phyloP scores from a whole-genome alignment of 2,329 filamentous ascomycete species.

The Trichophyton equinum region DNA sequence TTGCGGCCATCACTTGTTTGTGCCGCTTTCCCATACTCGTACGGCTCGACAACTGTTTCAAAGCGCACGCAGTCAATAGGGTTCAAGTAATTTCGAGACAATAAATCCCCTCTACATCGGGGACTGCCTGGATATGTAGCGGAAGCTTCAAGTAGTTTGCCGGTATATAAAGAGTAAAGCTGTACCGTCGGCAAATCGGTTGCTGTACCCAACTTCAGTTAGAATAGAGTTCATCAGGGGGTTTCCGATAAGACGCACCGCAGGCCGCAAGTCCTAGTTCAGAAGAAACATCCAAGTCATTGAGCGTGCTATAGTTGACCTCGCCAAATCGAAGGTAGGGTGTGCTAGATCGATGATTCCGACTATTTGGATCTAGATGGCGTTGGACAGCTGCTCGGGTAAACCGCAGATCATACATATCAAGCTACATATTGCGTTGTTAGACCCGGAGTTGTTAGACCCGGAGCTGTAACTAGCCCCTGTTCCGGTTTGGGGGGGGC shows the following conservation, averaged over 20 bases:
- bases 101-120: not conserved
- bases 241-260: constrained; percentile 17
- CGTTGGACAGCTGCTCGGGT: constrained; percentile 19
- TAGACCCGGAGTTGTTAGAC: not conserved
- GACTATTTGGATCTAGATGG: constrained; percentile 20
- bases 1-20: constrained; percentile 13
- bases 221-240: not conserved
- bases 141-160: constrained; percentile 18
- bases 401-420: constrained; percentile 33
- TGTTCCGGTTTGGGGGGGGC: too few species aligned
- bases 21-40: constrained; percentile 1
- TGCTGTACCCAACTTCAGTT: constrained; percentile 15
- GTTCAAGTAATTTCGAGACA: constrained; percentile 14
- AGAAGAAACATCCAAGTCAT: constrained; percentile 26
- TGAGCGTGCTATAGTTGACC: constrained; percentile 19
- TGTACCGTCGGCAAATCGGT: constrained; percentile 25
- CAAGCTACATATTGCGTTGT: constrained; percentile 19
- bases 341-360: constrained; percentile 20
- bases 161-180: constrained; percentile 28
- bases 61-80: constrained; percentile 24
- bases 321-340: constrained; percentile 28
- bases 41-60: constrained; percentile 14
- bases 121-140: not conserved
- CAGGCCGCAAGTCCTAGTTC: constrained; percentile 29
- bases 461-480: too few species aligned